Evolutionary conservation across 169 alveolate genomes (phyloP), one percentile per base, ranked within the genome.

Genomic region (Cystoisospora suis): DNA sequence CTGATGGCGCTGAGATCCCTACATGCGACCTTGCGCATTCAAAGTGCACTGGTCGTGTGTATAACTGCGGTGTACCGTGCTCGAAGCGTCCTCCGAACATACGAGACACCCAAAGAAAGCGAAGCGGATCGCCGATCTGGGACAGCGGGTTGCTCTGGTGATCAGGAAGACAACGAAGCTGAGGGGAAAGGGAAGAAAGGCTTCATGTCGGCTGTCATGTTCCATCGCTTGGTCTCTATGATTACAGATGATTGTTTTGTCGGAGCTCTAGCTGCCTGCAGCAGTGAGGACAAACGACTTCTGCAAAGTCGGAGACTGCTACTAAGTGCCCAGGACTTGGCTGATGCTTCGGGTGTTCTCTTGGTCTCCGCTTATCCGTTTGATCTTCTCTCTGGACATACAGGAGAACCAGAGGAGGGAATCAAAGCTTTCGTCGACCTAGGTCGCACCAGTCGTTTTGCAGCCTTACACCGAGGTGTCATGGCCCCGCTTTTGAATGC

Each of bases 221-320:
- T 87, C 27, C 81, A 87, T 42, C 80, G 87, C 27, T 46, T 40
- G 81, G 80, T 65, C 59, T 72, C 87, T 20, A 81, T 87, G 45
- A 46, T 87, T 20, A 5, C 61, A 12, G 91, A 87, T 27, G 91
- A 87, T 80, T 20, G 75, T 3, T 40, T 87, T 38, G 59, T 81
- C 46, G 91, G 91, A 65, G 91, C 91, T 47, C 81, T 87, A 0
- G 91, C 91, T 7, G 91, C 91, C 23, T 47, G 91, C 91, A 87
- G 91, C 87, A 75, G 91, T 80, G 91, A 87, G 85, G 44, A 83
- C 20, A 86, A 87, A n/a, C 81, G 65, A 27, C 81, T 87, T 75
- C 91, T 87, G 81, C 91, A 75, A 56, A 87, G 91, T 69, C 58
- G 75, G 46, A 61, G 80, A 65, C 91, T 87, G 77, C 91, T 72